Conservation (phyloP, 768 basidiomycete genomes). For the Pleurotus citrinopileatus region DNA sequence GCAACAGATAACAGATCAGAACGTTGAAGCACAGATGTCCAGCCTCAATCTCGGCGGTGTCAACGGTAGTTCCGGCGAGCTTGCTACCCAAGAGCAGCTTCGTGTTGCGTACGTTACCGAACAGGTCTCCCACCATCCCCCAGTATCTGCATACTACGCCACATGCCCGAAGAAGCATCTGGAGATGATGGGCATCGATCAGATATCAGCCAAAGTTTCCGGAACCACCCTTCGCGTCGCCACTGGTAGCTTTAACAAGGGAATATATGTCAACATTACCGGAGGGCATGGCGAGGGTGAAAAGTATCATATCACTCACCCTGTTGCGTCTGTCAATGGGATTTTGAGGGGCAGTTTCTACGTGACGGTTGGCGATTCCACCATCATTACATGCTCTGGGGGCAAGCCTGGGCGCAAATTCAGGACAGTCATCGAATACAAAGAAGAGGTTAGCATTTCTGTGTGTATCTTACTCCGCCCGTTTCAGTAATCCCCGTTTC, state of each 20-base stretch:
- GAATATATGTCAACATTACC: constrained; percentile 78
- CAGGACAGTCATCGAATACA: constrained; percentile 88
- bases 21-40: constrained; percentile 55
- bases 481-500: constrained; percentile 6
- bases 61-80: constrained; percentile 16
- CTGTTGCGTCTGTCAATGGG: constrained; percentile 87
- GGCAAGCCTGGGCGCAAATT: constrained; percentile 60
- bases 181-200: constrained; percentile 81
- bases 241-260: constrained; percentile 85
- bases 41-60: constrained; percentile 50
- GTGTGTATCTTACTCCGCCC: not conserved
- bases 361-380: constrained; percentile 78
- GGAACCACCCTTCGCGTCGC: constrained; percentile 81
- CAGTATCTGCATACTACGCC: constrained; percentile 84
- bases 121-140: constrained; percentile 97
- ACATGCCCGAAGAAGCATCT: constrained; percentile 70
- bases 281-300: constrained; percentile 77
- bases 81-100: constrained; percentile 16
- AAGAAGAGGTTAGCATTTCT: constrained; percentile 78
- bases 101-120: constrained; percentile 86
- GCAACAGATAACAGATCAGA: constrained; percentile 36
- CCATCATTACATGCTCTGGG: constrained; percentile 78
- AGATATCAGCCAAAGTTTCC: constrained; percentile 90
- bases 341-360: constrained; percentile 91
- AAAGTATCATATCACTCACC: constrained; percentile 86